A percentile compares a stretch with the other conserved stretches of the same genome.
phyloP scores from a whole-genome alignment of 2,329 filamentous ascomycete species.

The Alternaria brassicae region DNA sequence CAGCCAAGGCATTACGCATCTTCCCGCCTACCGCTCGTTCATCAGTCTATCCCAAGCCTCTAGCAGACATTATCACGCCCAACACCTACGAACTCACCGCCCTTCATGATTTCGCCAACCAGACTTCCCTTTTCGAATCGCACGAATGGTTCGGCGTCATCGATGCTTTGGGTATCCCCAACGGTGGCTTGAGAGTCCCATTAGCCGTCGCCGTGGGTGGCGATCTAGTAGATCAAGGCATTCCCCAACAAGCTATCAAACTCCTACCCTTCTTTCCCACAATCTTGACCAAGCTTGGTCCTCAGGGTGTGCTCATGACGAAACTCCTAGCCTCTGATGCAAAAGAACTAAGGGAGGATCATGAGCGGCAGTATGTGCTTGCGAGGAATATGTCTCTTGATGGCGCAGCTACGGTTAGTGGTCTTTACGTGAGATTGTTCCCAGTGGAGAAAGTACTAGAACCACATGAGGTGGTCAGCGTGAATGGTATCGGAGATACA shows the following conservation, averaged over 20 bases:
- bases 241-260: constrained; percentile 83
- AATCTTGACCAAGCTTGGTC: constrained; percentile 83
- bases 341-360: constrained; percentile 67
- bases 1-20: constrained; percentile 74
- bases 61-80: constrained; percentile 79
- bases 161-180: constrained; percentile 77
- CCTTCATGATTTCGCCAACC: constrained; percentile 76
- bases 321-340: constrained; percentile 73
- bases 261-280: constrained; percentile 88
- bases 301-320: constrained; percentile 76
- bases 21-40: constrained; percentile 65
- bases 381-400: constrained; percentile 62
- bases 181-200: constrained; percentile 71
- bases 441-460: constrained; percentile 69
- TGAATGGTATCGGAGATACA: constrained; percentile 94
- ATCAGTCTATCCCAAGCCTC: constrained; percentile 64
- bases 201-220: constrained; percentile 72
- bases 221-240: constrained; percentile 76
- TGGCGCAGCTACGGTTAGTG: constrained; percentile 63
- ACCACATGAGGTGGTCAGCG: constrained; percentile 75
- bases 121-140: constrained; percentile 71
- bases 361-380: constrained; percentile 74
- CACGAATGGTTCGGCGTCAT: constrained; percentile 80
- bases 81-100: constrained; percentile 82
- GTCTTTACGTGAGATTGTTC: constrained; percentile 80